These are phyloP conservation scores for Aspergillus piperis DNA, from an alignment of 2,329 filamentous ascomycete genomes.

Conservation along the genomic window DNA sequence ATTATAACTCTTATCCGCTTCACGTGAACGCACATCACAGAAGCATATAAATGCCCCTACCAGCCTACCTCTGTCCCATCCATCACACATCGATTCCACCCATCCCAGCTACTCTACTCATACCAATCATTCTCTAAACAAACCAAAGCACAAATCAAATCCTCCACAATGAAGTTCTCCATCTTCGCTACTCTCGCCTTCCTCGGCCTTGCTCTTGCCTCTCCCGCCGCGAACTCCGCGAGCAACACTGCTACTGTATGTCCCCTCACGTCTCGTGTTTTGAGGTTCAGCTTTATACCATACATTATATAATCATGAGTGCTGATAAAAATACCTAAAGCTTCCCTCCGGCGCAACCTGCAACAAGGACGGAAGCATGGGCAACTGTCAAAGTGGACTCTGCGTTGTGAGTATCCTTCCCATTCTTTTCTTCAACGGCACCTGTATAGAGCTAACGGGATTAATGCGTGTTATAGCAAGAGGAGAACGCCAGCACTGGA, in stretches of 20 bases:
- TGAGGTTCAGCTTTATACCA: not conserved
- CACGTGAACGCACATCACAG: no score
- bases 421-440: no score
- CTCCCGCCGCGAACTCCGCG: not conserved
- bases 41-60: no score
- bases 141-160: not conserved
- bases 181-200: not conserved
- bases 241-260: not conserved
- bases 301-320: not conserved
- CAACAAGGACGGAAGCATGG: conserved; percentile 5
- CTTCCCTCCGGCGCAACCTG: not conserved
- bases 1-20: no score
- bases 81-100: not conserved
- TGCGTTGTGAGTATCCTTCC: not conserved
- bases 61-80: no score
- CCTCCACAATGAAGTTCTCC: not conserved
- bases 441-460: not conserved
- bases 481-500: not conserved
- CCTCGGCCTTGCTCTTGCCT: not conserved
- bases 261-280: no score
- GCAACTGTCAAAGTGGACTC: not conserved
- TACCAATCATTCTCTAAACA: not conserved
- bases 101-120: not conserved
- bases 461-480: not conserved
- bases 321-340: not conserved